A percentile compares a stretch with the other conserved stretches of the same genome.
These are phyloP conservation scores for Talaromyces sp. DNA, from an alignment of 2,329 filamentous ascomycete species.

Conservation along the genomic window DNA sequence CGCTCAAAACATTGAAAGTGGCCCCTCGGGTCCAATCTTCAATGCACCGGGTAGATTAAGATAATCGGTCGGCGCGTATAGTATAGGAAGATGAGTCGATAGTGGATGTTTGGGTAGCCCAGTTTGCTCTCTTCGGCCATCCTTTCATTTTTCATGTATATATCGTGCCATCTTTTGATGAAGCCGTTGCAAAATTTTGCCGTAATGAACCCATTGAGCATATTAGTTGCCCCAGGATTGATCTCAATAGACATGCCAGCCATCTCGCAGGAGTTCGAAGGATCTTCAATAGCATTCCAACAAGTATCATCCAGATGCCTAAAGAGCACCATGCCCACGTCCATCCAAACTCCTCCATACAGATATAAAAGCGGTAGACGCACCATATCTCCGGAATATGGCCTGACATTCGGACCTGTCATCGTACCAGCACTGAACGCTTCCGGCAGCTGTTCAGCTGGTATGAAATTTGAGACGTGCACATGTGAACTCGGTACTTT, in stretches of 20 bases:
- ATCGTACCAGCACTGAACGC: conserved; percentile 46
- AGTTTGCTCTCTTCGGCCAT: conserved; percentile 1
- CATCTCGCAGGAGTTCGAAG: conserved; percentile 37
- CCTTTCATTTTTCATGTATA: conserved; percentile 18
- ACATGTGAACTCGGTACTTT: conserved; percentile 38
- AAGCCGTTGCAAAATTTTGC: conserved; percentile 14
- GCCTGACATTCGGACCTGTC: conserved; percentile 45
- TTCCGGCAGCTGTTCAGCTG: conserved; percentile 39
- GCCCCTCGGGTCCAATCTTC: conserved; percentile 10
- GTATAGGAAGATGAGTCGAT: conserved; percentile 27
- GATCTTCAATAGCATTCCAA: conserved; percentile 44
- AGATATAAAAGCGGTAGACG: conserved; percentile 43
- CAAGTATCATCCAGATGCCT: conserved; percentile 45
- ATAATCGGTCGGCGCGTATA: conserved; percentile 26
- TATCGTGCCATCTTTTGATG: conserved; percentile 23
- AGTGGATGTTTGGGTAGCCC: conserved; percentile 17
- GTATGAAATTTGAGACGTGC: conserved; percentile 40
- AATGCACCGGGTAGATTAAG: conserved; percentile 11
- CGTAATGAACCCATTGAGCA: conserved; percentile 20
- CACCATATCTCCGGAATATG: conserved; percentile 51
- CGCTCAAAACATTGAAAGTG: conserved; percentile 14
- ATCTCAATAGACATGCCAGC: conserved; percentile 13
- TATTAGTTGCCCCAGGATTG: neutral
- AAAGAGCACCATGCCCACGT: conserved; percentile 45
- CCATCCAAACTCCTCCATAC: conserved; percentile 45